phyloP scores from a whole-genome alignment of 495 filamentous ascomycete species.

The Neurospora tetraspora region DNA sequence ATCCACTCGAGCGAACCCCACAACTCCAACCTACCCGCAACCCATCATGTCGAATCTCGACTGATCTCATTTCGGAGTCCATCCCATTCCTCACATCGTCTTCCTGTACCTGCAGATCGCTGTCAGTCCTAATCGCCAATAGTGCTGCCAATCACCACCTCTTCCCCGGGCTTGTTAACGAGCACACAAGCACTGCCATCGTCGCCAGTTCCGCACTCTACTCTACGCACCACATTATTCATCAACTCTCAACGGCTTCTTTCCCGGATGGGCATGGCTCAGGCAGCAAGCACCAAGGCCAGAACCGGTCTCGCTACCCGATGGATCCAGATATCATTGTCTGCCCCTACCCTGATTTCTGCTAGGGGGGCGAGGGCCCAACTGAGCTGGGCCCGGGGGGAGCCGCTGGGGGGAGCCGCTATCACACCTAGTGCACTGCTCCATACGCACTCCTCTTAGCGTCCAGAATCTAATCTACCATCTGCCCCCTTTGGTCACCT shows the following conservation, averaged over 20 bases:
- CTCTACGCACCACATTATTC: neutral
- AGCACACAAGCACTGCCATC: neutral
- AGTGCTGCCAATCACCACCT: neutral
- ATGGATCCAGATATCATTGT: neutral
- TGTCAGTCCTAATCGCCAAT: neutral
- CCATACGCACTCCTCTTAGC: neutral
- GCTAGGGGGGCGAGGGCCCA: neutral
- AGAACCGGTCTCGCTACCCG: neutral
- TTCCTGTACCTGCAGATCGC: neutral
- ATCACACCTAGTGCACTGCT: neutral
- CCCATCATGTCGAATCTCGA: neutral
- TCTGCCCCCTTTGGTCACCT: neutral
- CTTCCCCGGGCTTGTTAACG: neutral
- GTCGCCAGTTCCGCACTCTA: neutral
- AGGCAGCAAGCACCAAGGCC: neutral
- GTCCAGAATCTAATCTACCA: neutral
- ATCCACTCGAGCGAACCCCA: neutral
- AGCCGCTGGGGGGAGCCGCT: neutral
- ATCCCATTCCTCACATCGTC: neutral
- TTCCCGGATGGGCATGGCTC: neutral
- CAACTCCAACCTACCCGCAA: neutral
- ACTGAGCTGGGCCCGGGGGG: neutral
- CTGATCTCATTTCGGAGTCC: neutral
- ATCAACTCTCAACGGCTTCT: neutral
- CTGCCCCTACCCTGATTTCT: neutral